These are phyloP conservation scores for Delonix regia DNA, from an alignment of 306 rosid genomes.

Conservation along the genomic window DNA sequence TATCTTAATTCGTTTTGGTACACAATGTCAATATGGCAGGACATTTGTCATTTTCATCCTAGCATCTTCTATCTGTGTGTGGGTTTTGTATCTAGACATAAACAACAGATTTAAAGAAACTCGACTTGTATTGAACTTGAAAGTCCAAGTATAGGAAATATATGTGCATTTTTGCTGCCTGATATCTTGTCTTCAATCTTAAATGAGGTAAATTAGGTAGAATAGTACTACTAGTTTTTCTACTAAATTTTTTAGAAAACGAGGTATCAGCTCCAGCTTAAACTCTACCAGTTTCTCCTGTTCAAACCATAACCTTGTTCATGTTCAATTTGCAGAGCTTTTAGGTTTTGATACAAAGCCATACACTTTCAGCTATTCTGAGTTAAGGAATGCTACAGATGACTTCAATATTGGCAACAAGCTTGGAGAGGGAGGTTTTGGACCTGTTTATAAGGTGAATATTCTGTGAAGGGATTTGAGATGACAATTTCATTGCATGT, in stretches of 20 bases:
- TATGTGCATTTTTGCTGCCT: background rate
- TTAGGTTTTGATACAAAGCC: conserved; percentile 70
- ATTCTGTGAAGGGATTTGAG: background rate
- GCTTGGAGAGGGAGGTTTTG: conserved; percentile 90
- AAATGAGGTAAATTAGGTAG: background rate
- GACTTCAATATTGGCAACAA: conserved; percentile 62
- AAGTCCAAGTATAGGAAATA: background rate
- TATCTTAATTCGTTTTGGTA: background rate
- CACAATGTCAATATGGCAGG: background rate
- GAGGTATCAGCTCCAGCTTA: background rate
- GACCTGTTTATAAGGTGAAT: conserved; percentile 76
- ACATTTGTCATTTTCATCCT: background rate
- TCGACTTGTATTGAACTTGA: background rate
- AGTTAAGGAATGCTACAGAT: conserved; percentile 66
- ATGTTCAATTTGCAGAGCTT: conserved; percentile 55
- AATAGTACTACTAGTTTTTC: background rate
- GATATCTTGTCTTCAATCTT: background rate
- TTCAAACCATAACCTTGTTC: conserved; percentile 20
- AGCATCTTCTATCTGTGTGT: background rate
- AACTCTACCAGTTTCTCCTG: background rate
- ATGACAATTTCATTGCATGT: background rate
- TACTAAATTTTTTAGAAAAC: conserved; percentile 9
- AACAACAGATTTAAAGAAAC: background rate
- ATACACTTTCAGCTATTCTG: conserved; percentile 67
- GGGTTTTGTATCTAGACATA: background rate